Conservation (phyloP, 139 green algal genomes). For the Closterium sp. region DNA sequence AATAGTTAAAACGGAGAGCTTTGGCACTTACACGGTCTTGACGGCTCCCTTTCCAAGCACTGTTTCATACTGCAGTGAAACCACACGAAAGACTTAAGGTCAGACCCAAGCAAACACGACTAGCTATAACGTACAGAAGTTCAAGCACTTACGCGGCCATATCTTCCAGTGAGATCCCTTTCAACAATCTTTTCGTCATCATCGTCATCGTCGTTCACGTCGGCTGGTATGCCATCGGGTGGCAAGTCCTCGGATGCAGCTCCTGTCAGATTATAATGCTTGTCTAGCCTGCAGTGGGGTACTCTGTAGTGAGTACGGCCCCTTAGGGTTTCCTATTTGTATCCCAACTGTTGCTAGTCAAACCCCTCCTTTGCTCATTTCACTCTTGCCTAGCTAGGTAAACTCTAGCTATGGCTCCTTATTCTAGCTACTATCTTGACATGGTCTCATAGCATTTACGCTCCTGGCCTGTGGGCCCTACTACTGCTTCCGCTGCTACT, state of each 20-base stretch:
- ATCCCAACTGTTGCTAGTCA: too few relatives aligned
- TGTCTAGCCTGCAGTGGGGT: too few relatives aligned
- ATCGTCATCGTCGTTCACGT: constrained; percentile 18
- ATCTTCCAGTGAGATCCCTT: constrained; percentile 67
- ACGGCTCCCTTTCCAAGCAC: constrained; percentile 87
- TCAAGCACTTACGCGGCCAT: constrained; percentile 56
- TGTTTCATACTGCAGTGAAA: constrained; percentile 65
- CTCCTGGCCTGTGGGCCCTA: background rate
- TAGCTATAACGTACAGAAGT: background rate
- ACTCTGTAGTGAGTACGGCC: too few relatives aligned
- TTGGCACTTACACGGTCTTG: constrained; percentile 77
- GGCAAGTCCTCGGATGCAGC: too few relatives aligned
- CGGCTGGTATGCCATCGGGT: background rate
- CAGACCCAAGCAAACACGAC: background rate
- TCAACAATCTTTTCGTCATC: constrained; percentile 58
- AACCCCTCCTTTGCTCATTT: too few relatives aligned
- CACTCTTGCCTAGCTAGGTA: too few relatives aligned
- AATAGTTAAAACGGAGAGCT: background rate
- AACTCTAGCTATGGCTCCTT: too few relatives aligned
- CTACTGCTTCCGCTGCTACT: background rate
- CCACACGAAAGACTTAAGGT: background rate
- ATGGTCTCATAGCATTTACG: too few relatives aligned
- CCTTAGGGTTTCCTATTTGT: too few relatives aligned
- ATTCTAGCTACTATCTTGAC: too few relatives aligned
- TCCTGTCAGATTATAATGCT: too few relatives aligned